Evolutionary conservation across 192 early-diverging fungal genomes (phyloP).

Genomic region (Gorgonomyces haynaldii): DNA sequence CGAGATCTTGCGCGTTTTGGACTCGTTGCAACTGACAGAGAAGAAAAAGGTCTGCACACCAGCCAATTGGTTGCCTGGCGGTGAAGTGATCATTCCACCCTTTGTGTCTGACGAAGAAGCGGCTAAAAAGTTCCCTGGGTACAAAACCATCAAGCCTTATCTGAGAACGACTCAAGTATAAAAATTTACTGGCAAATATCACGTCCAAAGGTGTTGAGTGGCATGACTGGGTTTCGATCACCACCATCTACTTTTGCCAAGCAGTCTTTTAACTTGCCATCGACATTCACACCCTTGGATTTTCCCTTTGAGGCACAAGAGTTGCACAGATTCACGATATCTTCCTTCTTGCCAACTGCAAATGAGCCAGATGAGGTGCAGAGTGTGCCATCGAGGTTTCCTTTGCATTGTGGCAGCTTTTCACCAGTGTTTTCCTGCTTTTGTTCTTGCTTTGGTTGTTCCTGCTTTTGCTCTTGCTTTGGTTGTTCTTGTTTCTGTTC

Average conservation of each 20-base stretch:
- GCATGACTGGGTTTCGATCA: constrained; percentile 1
- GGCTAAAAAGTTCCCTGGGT: constrained; percentile 60
- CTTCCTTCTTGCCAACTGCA: background rate
- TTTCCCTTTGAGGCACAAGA: background rate
- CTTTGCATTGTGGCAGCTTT: background rate
- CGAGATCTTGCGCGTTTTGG: constrained; percentile 86
- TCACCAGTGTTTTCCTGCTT: no score
- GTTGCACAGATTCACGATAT: background rate
- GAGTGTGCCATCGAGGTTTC: background rate
- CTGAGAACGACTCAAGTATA: constrained; percentile 42
- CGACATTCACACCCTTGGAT: background rate
- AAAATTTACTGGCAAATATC: background rate
- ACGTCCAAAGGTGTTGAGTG: background rate
- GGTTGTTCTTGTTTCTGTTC: no score
- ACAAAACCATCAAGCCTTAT: constrained; percentile 72
- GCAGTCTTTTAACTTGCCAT: background rate
- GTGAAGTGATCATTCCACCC: constrained; percentile 87
- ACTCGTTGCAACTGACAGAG: constrained; percentile 88
- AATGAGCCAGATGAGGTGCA: constrained; percentile 3
- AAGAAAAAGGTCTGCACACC: constrained; percentile 84
- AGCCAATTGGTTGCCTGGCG: constrained; percentile 78
- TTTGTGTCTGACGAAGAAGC: constrained; percentile 74
- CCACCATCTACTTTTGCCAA: constrained; percentile 1
- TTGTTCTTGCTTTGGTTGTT: no score
- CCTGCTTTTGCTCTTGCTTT: no score